These are phyloP conservation scores for Akebia trifoliata DNA, from an alignment of 164 flowering plant genomes.

Conservation along the genomic window DNA sequence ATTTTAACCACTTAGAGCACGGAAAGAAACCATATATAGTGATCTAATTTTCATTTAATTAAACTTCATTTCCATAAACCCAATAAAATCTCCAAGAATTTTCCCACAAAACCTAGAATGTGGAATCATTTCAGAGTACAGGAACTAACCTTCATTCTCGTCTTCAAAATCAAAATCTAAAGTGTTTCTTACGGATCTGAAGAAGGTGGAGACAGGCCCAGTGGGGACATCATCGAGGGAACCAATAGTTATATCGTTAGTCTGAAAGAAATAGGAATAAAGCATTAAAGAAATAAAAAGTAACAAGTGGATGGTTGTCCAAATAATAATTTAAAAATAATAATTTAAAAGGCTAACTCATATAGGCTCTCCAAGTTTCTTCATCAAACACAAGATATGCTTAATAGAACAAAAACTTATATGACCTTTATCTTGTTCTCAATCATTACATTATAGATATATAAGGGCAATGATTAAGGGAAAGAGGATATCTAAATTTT, in stretches of 20 bases:
- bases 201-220: conserved; percentile 62
- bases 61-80: conserved; percentile 3
- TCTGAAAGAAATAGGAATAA: conserved; percentile 39
- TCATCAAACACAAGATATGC: no score
- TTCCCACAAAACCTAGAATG: background rate
- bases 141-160: conserved; percentile 77
- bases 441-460: no score
- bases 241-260: conserved; percentile 61
- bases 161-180: conserved; percentile 95
- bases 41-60: background rate
- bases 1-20: background rate
- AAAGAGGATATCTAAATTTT: no score
- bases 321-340: background rate
- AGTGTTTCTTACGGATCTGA: conserved; percentile 72
- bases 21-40: background rate
- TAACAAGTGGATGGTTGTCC: background rate
- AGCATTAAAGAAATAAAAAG: background rate
- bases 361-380: no score
- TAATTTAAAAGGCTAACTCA: no score
- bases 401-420: no score
- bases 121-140: background rate
- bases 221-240: conserved; percentile 85
- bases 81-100: background rate
- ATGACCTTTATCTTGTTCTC: no score
- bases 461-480: no score